phyloP scores from a whole-genome alignment of 1,284 basidiomycete genomes.

The Ganoderma resinaceum region DNA sequence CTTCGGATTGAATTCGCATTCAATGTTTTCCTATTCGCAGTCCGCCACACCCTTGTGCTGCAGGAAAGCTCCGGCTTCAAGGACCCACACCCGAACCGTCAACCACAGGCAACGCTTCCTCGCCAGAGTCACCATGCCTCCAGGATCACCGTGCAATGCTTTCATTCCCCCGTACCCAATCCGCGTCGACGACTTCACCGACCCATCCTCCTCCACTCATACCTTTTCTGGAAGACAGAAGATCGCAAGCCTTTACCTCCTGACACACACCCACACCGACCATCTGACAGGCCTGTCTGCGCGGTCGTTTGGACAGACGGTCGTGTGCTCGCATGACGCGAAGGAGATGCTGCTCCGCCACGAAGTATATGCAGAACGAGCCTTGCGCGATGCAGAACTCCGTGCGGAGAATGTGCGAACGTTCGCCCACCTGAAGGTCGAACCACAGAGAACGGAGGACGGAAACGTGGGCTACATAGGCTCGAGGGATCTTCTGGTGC shows the following conservation, averaged over 20 bases:
- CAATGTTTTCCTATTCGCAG: background rate
- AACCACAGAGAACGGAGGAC: constrained; percentile 53
- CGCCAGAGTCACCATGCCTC: constrained; percentile 57
- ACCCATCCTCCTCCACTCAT: constrained; percentile 38
- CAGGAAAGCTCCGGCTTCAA: constrained; percentile 6
- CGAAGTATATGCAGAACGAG: constrained; percentile 72
- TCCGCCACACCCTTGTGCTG: background rate
- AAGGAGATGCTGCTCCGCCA: constrained; percentile 84
- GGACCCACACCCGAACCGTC: background rate
- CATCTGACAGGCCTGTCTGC: constrained; percentile 76
- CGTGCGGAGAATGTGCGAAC: constrained; percentile 65
- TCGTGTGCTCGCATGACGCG: constrained; percentile 81
- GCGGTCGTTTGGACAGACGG: constrained; percentile 69
- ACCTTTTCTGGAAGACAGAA: constrained; percentile 36
- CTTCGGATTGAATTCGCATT: too few species aligned
- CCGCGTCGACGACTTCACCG: constrained; percentile 80
- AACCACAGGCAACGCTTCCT: background rate
- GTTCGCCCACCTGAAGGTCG: constrained; percentile 71
- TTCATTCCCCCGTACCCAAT: constrained; percentile 77
- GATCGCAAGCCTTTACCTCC: constrained; percentile 70
- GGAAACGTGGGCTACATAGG: constrained; percentile 55
- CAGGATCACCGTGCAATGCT: constrained; percentile 72
- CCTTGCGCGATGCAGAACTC: constrained; percentile 57
- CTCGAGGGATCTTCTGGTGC: constrained; percentile 70
- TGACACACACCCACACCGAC: constrained; percentile 88